Percentiles rank a stretch among this genome's conserved stretches.
These are phyloP conservation scores for Apiotrichum brassicae DNA, from an alignment of 1,284 basidiomycete species.

Conservation along the genomic window DNA sequence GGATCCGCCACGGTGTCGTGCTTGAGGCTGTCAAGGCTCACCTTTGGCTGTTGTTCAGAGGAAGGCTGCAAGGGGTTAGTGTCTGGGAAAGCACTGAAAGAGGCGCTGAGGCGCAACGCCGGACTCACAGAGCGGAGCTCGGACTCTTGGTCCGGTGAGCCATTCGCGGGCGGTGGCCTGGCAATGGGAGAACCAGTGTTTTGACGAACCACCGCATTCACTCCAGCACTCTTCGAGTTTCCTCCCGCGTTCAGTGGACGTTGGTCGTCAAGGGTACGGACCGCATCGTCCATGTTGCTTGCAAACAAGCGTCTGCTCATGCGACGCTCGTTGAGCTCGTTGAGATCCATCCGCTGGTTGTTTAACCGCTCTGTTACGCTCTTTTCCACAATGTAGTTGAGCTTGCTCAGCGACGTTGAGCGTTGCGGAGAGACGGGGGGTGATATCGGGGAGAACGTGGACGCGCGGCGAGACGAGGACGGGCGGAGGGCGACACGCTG, in stretches of 20 bases:
- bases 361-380: slow-evolving; percentile 9
- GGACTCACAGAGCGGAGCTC: neutral
- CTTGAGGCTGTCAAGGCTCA: no score
- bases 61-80: no score
- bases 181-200: no score
- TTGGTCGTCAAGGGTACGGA: neutral
- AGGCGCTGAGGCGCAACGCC: neutral
- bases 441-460: neutral
- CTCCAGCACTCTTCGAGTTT: neutral
- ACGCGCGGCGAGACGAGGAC: neutral
- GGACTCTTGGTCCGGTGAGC: neutral
- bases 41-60: no score
- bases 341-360: slow-evolving; percentile 23
- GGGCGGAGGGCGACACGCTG: slow-evolving; percentile 73
- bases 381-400: slow-evolving; percentile 35
- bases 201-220: no score
- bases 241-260: neutral
- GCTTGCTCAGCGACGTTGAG: slow-evolving; percentile 25
- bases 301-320: neutral
- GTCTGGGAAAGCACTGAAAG: no score
- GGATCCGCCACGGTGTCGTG: neutral
- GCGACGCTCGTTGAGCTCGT: neutral
- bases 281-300: neutral
- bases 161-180: neutral
- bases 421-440: neutral